These are phyloP conservation scores for Dothidotthia symphoricarpi DNA, from an alignment of 2,329 filamentous ascomycete genomes.

Conservation along the genomic window DNA sequence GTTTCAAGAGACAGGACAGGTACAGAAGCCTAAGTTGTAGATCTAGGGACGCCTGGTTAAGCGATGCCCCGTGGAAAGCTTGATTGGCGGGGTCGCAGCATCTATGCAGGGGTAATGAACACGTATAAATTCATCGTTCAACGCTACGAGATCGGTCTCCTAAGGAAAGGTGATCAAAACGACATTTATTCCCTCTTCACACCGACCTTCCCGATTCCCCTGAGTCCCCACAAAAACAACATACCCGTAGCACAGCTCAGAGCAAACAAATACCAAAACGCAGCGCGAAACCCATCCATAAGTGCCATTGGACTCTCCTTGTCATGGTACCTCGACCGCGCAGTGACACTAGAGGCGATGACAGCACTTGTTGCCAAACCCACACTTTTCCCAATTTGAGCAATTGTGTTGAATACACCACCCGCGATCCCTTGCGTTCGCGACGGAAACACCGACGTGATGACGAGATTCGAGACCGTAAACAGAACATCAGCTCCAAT, in stretches of 20 bases:
- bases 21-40: too few relatives aligned
- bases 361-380: conserved; percentile 42
- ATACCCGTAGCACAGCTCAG: conserved; percentile 29
- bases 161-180: too few relatives aligned
- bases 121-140: too few relatives aligned
- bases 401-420: conserved; percentile 48
- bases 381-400: conserved; percentile 46
- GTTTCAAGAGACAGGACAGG: too few relatives aligned
- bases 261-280: conserved; percentile 47
- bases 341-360: conserved; percentile 36
- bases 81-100: too few relatives aligned
- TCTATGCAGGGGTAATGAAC: too few relatives aligned
- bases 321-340: conserved; percentile 18
- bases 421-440: conserved; percentile 47
- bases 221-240: conserved; percentile 43
- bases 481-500: conserved; percentile 48
- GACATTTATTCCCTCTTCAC: conserved; percentile 39
- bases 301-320: conserved; percentile 38
- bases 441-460: conserved; percentile 44
- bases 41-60: too few relatives aligned
- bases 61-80: too few relatives aligned
- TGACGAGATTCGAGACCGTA: conserved; percentile 46
- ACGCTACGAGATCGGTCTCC: too few relatives aligned
- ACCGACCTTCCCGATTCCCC: conserved; percentile 47
- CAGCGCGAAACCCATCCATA: conserved; percentile 44